Base-by-base conservation (phyloP, 1,284 basidiomycete genomes). In the Cystobasidium sp. region DNA sequence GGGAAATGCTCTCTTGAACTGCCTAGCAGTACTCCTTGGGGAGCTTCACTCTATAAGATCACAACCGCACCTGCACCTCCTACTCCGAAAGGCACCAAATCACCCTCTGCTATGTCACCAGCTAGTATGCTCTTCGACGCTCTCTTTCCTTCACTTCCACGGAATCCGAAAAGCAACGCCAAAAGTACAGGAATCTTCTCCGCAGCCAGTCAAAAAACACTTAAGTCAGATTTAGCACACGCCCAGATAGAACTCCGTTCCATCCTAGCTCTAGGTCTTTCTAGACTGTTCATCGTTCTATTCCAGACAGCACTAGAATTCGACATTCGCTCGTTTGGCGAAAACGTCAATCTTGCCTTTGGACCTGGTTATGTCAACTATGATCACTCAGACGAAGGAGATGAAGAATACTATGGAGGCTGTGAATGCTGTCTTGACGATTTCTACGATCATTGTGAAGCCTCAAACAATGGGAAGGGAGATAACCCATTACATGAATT, bases 401-500 rank as follows among this genome's bases (percentile, higher is more conserved):
- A 73, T 51, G 70, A 52, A 41, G 69, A 73, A 37, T 73, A 62
- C 52, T 73, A 73, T 52, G 70, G 70, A 12, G 70, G 70, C 7
- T 73, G 70, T 41, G 70, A 73, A 55, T 73, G 70, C 70, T 73
- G 70, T 59, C 49, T 73, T 8, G 70, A 73, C 24, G 70, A 73
- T 18, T 66, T 52, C 16, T 66, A 66, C 53, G 56, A 73, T 24
- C 31, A 71, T 39, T 52, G 41, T 18, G 69, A 55, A 5, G 3
- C 62, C 46, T 58, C 44, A 20, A n/a, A 46, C 9, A 37, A n/a
- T 52, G 64, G 64, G 1, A 51, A 47, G 24, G 47, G 51, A 22
- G 70, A 73, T 41, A 62, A 73, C 41, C 56, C 70, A 37, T 44
- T 73, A 22, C 62, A 73, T 14, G 70, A 73, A 18, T 44, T 73